Evolutionary conservation across 257 asterid genomes (phyloP), one percentile per base, ranked within the genome.

Genomic region (Thymus mandschuricus): DNA sequence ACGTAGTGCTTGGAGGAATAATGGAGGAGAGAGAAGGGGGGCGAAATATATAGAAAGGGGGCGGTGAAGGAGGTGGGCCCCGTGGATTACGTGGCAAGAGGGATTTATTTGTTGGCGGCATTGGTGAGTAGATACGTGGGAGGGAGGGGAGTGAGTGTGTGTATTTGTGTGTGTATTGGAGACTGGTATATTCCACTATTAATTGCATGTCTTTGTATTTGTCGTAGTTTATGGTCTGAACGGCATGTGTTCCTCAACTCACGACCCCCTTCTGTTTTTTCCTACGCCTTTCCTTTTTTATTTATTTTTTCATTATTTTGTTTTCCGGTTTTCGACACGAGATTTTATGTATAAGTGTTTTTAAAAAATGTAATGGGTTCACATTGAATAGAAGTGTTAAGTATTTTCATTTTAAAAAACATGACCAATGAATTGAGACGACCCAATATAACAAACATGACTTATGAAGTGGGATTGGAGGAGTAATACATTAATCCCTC

Each of bases 31-130:
- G 49, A 50, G 8, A 10, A 5, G 3, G 51, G 29, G 31, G 78
- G 21, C 8, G 58, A 15, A 44, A 67, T 72, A 66, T 60, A 77
- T 66, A 77, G 61, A 65, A 43, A n/a, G 73, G 41, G 34, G 63
- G 46, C 9, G 57, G n/a, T 29, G 64, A 35, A 27, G 60, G 58
- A 4, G 31, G 66, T 15, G 48, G 60, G 12, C 3, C 69, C 70
- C 60, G 8, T 3, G 4, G 1, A 52, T 11, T 11, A 76, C 76
- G 80, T 76, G 80, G 80, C 80, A 35, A 5, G 3, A 46, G 9
- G 62, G 76, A 69, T 69, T 11, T 33, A 69, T 69, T 11, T 33
- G 75, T 75, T 68, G 71, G 71, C 77, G 68, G 73, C 62, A 57
- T 2, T 8, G 60, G 15, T 45, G 1, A 56, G 4, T 46, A 30